Conservation (phyloP, 257 asterid genomes). For the Fraxinus quadrangulata region DNA sequence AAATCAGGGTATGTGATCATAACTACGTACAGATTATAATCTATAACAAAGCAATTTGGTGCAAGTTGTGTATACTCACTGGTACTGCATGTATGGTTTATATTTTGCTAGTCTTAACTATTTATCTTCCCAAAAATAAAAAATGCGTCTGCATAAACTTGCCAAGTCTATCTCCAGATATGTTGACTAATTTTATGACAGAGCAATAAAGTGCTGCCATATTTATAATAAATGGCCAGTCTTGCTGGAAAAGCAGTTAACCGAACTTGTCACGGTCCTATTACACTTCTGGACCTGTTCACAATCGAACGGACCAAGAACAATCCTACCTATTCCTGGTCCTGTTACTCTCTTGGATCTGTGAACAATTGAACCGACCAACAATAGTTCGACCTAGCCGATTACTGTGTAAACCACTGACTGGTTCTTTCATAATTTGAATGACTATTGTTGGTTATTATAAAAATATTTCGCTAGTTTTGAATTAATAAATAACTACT, state of each 20-base stretch:
- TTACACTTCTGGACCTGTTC: not conserved
- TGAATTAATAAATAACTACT: not conserved
- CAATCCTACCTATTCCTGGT: not conserved
- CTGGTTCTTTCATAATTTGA: not conserved
- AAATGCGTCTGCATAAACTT: not conserved
- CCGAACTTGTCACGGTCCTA: not conserved
- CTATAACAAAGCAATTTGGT: not conserved
- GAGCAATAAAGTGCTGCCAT: not conserved
- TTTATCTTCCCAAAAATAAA: not conserved
- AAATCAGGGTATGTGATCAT: conserved; percentile 74
- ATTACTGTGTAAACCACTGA: not conserved
- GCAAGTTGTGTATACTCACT: not conserved
- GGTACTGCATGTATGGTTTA: not conserved
- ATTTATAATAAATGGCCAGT: not conserved
- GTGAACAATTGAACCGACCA: not conserved
- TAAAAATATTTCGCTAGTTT: not conserved
- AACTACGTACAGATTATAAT: not conserved
- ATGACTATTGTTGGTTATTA: not conserved
- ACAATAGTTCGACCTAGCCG: not conserved
- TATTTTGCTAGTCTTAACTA: not conserved
- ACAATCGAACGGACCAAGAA: not conserved
- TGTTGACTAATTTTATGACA: not conserved
- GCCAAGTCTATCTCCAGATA: not conserved
- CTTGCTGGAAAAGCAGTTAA: not conserved
- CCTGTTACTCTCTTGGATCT: not conserved